Evolutionary conservation across 2,329 filamentous ascomycete genomes (phyloP), one percentile per base, ranked within the genome.

Genomic region (Beauveria scarabaeidicola): DNA sequence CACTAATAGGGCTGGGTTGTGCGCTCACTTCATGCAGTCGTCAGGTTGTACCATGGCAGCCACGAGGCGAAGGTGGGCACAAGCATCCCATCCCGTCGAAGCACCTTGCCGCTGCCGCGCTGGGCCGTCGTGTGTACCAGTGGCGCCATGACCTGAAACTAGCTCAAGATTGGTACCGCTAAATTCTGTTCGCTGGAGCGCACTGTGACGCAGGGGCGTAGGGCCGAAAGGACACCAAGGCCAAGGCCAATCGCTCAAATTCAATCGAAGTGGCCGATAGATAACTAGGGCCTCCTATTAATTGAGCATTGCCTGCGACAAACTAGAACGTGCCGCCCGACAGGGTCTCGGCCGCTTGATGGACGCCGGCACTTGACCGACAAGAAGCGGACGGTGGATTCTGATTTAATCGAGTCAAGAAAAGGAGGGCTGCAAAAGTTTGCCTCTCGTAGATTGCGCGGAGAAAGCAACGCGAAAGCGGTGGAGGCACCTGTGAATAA

Each of bases 61-160:
- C 11, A 53, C 21, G 38, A 40, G 52, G 53, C 53, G 29, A 27
- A 23, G 19, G 53, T 48, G 53, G 53, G 53, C 27, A 47, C 29
- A 27, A 10, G 29, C 32, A 17, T 58, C 54, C 43, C n/a, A 25
- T 56, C 53, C 43, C 29, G 29, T 50, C 54, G 11, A 36, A 43
- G 32, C 11, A 51, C 9, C 6, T 19, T 36, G 11, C n/a, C n/a
- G n/a, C n/a, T n/a, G n/a, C n/a, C n/a, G 32, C 32, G 13, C 32
- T 36, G 5, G 11, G 11, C 11, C 11, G 15, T 25, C 9, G 55
- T n/a, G 36, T 43, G 55, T 19, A 13, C 23, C 46, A 51, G 32
- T 51, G 19, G 19, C 40, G 55, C 55, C 55, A 58, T 58, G 55
- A 58, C 55, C 55, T 58, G 55, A 58, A 58, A 58, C 55, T 51